Conservation (phyloP, 2,329 filamentous ascomycete species). For the Grosmannia penicillata region DNA sequence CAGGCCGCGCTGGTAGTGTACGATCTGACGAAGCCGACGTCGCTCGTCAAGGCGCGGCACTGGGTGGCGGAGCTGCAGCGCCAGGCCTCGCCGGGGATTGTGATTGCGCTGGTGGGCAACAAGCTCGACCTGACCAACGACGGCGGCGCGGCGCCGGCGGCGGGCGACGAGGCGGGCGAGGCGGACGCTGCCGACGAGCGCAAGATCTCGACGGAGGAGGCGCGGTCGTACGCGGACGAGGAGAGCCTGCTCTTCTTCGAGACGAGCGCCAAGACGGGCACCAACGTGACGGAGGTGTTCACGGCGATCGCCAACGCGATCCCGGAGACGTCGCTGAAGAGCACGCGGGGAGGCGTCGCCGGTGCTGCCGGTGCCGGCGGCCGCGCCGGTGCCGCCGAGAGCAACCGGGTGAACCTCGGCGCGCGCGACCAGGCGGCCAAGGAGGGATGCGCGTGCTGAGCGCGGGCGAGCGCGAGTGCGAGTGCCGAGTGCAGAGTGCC, state of each 20-base stretch:
- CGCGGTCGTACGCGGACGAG: slow-evolving; percentile 85
- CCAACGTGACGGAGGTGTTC: slow-evolving; percentile 91
- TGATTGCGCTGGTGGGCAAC: slow-evolving; percentile 94
- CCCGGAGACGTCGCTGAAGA: slow-evolving; percentile 91
- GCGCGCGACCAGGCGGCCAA: slow-evolving; percentile 62
- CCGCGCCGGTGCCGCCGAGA: slow-evolving; percentile 33
- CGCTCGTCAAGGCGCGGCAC: slow-evolving; percentile 91
- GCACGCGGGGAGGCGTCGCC: slow-evolving; percentile 47
- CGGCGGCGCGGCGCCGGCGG: slow-evolving; percentile 31
- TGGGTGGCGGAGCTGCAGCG: slow-evolving; percentile 97
- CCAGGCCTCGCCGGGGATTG: slow-evolving; percentile 89
- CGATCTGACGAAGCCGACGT: slow-evolving; percentile 93
- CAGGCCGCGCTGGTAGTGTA: slow-evolving; percentile 96
- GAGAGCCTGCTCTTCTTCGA: slow-evolving; percentile 93
- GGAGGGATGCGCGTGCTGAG: slow-evolving; percentile 79
- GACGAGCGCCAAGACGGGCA: slow-evolving; percentile 91
- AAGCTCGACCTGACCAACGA: slow-evolving; percentile 78
- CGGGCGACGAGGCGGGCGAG: slow-evolving; percentile 28
- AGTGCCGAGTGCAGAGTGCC: too few species aligned
- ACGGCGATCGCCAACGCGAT: slow-evolving; percentile 97
- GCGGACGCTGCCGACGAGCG: slow-evolving; percentile 47
- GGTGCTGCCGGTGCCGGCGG: slow-evolving; percentile 45
- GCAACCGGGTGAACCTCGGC: slow-evolving; percentile 72
- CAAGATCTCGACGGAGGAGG: slow-evolving; percentile 83
- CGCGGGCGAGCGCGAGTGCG: too few species aligned